Conservation (phyloP, 805 yeast species). For the Priceomyces haplophilus region DNA sequence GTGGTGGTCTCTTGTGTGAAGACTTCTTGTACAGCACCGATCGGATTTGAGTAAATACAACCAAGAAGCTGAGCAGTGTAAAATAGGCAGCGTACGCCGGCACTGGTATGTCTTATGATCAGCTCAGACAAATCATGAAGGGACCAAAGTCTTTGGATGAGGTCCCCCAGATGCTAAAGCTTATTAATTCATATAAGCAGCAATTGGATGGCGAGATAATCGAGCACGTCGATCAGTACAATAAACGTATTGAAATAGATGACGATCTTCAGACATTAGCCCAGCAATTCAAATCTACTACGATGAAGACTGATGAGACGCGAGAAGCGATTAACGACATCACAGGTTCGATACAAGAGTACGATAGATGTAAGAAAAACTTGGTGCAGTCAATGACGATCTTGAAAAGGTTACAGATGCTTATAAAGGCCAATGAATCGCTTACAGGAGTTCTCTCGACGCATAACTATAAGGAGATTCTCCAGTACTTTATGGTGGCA, state of each 20-base stretch:
- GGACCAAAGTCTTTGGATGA: conserved; percentile 47
- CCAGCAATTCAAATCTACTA: conserved; percentile 45
- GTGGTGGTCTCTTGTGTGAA: too few species aligned
- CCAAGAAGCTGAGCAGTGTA: neutral
- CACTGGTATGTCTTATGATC: conserved; percentile 4
- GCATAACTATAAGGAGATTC: conserved; percentile 54
- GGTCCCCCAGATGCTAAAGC: conserved; percentile 48
- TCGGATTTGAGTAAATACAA: neutral
- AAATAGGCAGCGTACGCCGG: neutral
- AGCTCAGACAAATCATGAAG: conserved; percentile 1
- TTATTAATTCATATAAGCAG: conserved; percentile 49
- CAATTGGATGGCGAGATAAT: conserved; percentile 47
- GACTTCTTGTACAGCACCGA: too few species aligned
- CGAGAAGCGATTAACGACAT: conserved; percentile 61
- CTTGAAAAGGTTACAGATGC: conserved; percentile 81
- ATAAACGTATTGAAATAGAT: conserved; percentile 22
- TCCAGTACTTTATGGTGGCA: conserved; percentile 64
- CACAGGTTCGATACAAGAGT: conserved; percentile 71
- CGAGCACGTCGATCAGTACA: conserved; percentile 33
- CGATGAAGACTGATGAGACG: conserved; percentile 49
- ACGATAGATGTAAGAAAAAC: conserved; percentile 83
- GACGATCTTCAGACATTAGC: conserved; percentile 41
- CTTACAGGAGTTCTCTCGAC: conserved; percentile 46
- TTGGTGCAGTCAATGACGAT: conserved; percentile 82
- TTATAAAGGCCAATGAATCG: conserved; percentile 68